phyloP scores from a whole-genome alignment of 2,329 filamentous ascomycete genomes.

The Cladophialophora exuberans region DNA sequence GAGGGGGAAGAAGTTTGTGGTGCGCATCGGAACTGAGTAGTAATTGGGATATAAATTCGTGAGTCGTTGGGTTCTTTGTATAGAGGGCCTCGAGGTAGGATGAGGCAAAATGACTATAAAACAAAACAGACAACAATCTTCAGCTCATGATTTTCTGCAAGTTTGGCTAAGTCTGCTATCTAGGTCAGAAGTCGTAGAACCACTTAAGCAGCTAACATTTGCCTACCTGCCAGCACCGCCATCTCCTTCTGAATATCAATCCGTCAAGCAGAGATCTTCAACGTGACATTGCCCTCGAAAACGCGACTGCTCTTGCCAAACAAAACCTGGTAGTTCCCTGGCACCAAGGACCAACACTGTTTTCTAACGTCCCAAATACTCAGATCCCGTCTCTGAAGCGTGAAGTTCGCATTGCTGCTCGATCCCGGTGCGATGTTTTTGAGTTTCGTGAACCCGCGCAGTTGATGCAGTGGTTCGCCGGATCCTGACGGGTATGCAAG shows the following conservation, averaged over 20 bases:
- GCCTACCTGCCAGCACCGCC: no score
- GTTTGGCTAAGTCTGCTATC: no score
- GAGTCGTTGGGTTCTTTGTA: no score
- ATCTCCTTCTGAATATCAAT: background rate
- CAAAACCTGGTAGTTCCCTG: constrained; percentile 1
- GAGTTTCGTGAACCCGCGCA: constrained; percentile 42
- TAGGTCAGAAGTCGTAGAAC: no score
- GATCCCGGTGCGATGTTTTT: constrained; percentile 44
- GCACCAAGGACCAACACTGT: constrained; percentile 41
- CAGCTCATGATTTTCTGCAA: no score
- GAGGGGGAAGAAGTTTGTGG: no score
- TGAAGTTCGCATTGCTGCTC: constrained; percentile 47
- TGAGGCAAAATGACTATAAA: no score
- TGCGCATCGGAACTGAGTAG: no score
- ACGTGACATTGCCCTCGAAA: constrained; percentile 23
- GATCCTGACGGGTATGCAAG: constrained; percentile 49
- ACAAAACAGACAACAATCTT: no score
- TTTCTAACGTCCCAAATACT: constrained; percentile 42
- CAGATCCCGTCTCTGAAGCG: constrained; percentile 45
- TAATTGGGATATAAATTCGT: no score
- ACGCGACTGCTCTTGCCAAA: constrained; percentile 17
- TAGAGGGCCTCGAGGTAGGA: no score
- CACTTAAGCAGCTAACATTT: no score
- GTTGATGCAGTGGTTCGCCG: constrained; percentile 41
- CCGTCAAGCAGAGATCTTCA: background rate